Conservation (phyloP, 495 filamentous ascomycete genomes). For the Penicillium longicatenatum region DNA sequence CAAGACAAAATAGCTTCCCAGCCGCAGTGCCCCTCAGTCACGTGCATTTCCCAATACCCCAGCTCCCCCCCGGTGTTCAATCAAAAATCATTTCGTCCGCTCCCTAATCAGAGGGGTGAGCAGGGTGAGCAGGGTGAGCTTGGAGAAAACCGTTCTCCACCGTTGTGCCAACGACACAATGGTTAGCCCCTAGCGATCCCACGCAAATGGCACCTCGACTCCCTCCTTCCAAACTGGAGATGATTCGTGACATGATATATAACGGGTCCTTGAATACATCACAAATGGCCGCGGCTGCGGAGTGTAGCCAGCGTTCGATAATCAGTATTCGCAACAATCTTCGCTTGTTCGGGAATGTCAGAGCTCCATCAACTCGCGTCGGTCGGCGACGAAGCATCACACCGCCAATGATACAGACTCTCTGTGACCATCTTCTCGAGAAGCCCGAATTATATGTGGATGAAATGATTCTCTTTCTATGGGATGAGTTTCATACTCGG, state of each 20-base stretch:
- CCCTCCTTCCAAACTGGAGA: conserved; percentile 1
- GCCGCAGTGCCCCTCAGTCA: conserved; percentile 5
- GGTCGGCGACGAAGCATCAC: conserved; percentile 16
- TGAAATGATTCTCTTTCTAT: conserved; percentile 19
- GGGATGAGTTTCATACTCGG: conserved; percentile 11
- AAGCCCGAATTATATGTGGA: conserved; percentile 21
- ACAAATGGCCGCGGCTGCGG: conserved; percentile 22
- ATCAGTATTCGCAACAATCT: conserved; percentile 25
- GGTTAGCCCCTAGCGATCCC: neutral
- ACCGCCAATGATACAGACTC: conserved; percentile 21
- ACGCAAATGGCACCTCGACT: conserved; percentile 11
- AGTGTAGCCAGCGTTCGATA: conserved; percentile 23
- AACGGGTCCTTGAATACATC: conserved; percentile 17
- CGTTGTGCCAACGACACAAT: conserved; percentile 2
- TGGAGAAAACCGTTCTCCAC: conserved; percentile 8
- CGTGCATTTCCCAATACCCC: conserved; percentile 10
- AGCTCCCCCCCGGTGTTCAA: conserved; percentile 4
- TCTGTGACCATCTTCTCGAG: conserved; percentile 21
- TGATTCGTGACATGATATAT: conserved; percentile 23
- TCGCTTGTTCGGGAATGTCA: conserved; percentile 24
- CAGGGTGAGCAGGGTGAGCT: conserved; percentile 16
- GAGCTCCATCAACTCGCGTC: conserved; percentile 20
- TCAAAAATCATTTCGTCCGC: conserved; percentile 11
- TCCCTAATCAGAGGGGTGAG: conserved; percentile 11
- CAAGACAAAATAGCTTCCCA: conserved; percentile 7